Base-by-base conservation (phyloP, 2,329 filamentous ascomycete species). In the Biscogniauxia sp. region DNA sequence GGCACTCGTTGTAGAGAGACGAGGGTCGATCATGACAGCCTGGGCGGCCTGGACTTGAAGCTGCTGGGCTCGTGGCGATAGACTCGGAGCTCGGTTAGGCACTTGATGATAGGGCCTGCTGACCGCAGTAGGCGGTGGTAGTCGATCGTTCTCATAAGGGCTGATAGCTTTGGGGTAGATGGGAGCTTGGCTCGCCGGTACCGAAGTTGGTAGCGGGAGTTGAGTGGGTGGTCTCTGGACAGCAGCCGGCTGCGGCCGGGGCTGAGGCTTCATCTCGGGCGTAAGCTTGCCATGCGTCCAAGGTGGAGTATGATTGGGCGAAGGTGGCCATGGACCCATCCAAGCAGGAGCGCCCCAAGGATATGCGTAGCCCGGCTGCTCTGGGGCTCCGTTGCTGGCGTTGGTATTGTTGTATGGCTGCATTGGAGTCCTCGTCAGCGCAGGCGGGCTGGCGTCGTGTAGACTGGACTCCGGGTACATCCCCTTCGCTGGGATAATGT, bases 401-500 rank as follows among this genome's bases (percentile, higher is more conserved):
- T 57, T 63, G 50, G 59, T 64, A 54, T 53, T 64, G 75, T 74
- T 64, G 76, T 78, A 82, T 71, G 76, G 79, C 69, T 73, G 84
- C 80, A 90, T 87, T 2, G 87, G 92, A 0, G 89, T 85, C 66
- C 92, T 86, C 13, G 92, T 94, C 49, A 96, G 85, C 2, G 91
- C 88, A 13, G 93, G 92, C 61, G 89, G 89, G 73, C 89, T 89
- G 64, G 88, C 84, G 71, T 97, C 94, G 72, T 92, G 92, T 68
- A 97, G 87, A 53, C 92, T 96, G 1, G 94, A 96, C 76, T 99
- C 95, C 0, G 95, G 95, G 74, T 99, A 99, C 86, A 98, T 92
- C 73, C 93, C 94, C 81, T 97, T 97, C 53, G 89, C 84, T 0
- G 94, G 94, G 1, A 91, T 82, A 64, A 99, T 95, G 72, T 91